Base-by-base conservation (phyloP, 139 green algal species). In the Coccomyxa sp. region DNA sequence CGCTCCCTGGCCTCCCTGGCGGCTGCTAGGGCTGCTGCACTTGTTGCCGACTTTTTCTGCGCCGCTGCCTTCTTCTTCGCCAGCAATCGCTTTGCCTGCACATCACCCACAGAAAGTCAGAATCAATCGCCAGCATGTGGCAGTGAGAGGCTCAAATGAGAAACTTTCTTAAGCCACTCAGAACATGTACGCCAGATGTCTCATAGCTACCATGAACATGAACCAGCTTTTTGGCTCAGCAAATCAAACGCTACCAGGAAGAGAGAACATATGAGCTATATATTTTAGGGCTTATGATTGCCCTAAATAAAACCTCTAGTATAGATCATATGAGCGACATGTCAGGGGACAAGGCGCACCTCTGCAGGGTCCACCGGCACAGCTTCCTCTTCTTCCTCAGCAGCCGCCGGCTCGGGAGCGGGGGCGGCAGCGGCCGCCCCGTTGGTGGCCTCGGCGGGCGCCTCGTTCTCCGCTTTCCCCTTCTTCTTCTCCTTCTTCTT, bases 391-490 rank as follows among this genome's bases (percentile, higher is more conserved):
- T 82, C 82, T 67, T 74, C 75, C 11, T 38, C 81, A 30, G 82
- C 77, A 25, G 60, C 57, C 25, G 79, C 68, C 18, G 84, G 84
- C 80, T 85, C 86, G 30, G 84, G 76, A 14, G 18, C 82, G 25
- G 81, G 79, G 21, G 87, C 87, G 7, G 82, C 86, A 25, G 67
- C 77, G 51, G 87, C 87, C 13, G 79, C 71, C 13, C 82, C 85
- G 10, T 87, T 77, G 13, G 76, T 75, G 38, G 23, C 78, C 58
- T 57, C 81, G 23, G 45, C 79, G 17, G 84, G 63, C 11, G 58
- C 81, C 57, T 28, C 45, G 77, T 86, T 87, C 28, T 85, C 88
- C 77, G 88, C 91, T 31, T 81, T 85, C 23, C 76, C 71, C 81
- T 82, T 77, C 3, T 77, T n/a, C 25, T 77, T 77, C 71, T 77